Evolutionary conservation across 352 stramenopile species (phyloP).

Genomic region (Pythium dissimile): DNA sequence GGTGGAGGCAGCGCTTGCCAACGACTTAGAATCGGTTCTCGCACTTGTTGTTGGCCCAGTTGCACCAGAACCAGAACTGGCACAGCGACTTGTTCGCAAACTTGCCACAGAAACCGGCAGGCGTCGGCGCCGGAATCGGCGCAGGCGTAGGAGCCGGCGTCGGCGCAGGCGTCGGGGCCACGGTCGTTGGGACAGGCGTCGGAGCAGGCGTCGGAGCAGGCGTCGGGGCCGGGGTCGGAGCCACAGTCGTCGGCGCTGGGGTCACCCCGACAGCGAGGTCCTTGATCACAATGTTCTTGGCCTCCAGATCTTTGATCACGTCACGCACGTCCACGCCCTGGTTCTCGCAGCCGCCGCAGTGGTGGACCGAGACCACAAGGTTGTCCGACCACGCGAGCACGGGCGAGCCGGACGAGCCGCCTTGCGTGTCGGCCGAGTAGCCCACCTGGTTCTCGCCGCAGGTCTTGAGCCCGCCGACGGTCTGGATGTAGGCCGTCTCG

Average conservation of each 20-base stretch:
- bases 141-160: not conserved
- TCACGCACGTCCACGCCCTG: conserved; percentile 8
- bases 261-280: conserved; percentile 6
- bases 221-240: not conserved
- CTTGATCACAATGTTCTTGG: conserved; percentile 17
- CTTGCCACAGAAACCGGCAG: conserved; percentile 5
- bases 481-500: conserved; percentile 2
- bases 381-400: conserved; percentile 25
- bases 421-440: conserved; percentile 29
- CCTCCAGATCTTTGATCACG: conserved; percentile 10
- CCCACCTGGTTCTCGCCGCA: conserved; percentile 25
- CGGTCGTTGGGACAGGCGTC: not conserved
- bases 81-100: conserved; percentile 5
- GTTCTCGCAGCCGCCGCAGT: conserved; percentile 30
- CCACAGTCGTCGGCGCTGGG: not conserved
- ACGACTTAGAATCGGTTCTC: conserved; percentile 4
- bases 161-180: not conserved
- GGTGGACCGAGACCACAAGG: conserved; percentile 28
- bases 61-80: conserved; percentile 11
- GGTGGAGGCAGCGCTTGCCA: no score
- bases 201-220: not conserved
- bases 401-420: conserved; percentile 23
- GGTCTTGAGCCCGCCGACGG: not conserved
- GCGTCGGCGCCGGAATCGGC: not conserved
- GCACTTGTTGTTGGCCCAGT: conserved; percentile 2